Base-by-base conservation (phyloP, 2,329 filamentous ascomycete species). In the Blastomyces silverae region DNA sequence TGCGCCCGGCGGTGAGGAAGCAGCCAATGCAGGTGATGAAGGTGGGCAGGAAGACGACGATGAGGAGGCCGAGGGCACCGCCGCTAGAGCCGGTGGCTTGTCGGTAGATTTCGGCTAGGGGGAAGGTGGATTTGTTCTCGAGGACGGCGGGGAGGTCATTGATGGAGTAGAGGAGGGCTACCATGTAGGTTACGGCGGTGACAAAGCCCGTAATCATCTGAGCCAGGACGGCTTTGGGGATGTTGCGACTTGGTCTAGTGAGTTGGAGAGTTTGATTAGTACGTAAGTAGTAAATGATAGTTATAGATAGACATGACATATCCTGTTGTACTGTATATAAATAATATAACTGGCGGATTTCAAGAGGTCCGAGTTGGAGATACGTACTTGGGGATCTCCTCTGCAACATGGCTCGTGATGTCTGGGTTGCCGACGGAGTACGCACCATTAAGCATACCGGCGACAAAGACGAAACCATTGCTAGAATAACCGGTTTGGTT, bases 381-480 rank as follows among this genome's bases (percentile, higher is more conserved):
- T 37, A 61, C 69, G 66, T 67, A 76, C 73, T 73, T 71, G 13
- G 78, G 85, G 52, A 88, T 87, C 72, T 89, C 87, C 72, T 89
- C 87, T 0, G 85, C 83, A 52, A 89, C 73, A 71, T 89, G 87
- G 1, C 84, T 84, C 0, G 85, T 83, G 59, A 85, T 84, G 71
- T 90, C 88, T 0, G 86, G 84, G 0, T 85, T 84, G 7, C 87
- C 88, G 13, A 90, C 84, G 56, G 84, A 83, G 71, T 85, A 90
- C 2, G 87, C 87, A 13, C 87, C 88, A 69, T 90, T 90, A 31
- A 89, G 78, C 73, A 89, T 87, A 22, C 87, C 86, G 0, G 84
- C 77, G 34, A 88, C 76, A 67, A 89, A 89, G 1, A 85, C 85
- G n/a, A 89, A 83, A 20, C 85, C 85, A 56, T 84, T 78, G 62